Percentiles rank a stretch among this genome's conserved stretches.
These are phyloP conservation scores for Amborella trichopoda DNA, from an alignment of 164 flowering plant species.

Conservation along the genomic window DNA sequence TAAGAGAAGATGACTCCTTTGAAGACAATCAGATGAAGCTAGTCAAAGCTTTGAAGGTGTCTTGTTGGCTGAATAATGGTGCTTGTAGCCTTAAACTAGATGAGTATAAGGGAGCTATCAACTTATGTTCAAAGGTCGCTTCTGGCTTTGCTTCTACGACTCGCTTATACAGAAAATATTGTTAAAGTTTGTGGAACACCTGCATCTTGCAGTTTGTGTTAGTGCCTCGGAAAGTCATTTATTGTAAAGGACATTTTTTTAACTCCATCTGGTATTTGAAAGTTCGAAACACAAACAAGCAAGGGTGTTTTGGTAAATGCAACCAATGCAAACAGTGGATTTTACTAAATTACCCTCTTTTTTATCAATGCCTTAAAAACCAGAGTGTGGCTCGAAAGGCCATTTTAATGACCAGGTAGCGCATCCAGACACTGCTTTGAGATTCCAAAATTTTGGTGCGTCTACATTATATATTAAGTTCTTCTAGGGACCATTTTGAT, in stretches of 20 bases:
- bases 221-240: not conserved
- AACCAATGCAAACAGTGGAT: too few relatives aligned
- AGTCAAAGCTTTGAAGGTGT: conserved; percentile 34
- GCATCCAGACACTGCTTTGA: not conserved
- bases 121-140: conserved; percentile 63
- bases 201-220: not conserved
- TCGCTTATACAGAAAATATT: not conserved
- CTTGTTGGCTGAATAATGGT: conserved; percentile 67
- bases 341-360: too few relatives aligned
- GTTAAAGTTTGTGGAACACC: not conserved
- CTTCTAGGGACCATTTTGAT: not conserved
- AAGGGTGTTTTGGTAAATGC: not conserved
- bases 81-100: conserved; percentile 58
- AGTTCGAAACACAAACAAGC: not conserved
- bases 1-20: conserved; percentile 34
- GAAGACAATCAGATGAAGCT: conserved; percentile 34
- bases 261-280: not conserved
- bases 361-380: too few relatives aligned
- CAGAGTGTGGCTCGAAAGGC: too few relatives aligned
- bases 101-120: conserved; percentile 35
- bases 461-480: not conserved
- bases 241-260: not conserved
- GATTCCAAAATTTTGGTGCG: not conserved
- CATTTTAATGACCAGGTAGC: too few relatives aligned
- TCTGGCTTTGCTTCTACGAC: not conserved